These are phyloP conservation scores for Kwoniella shivajii DNA, from an alignment of 1,284 basidiomycete genomes.

Conservation along the genomic window DNA sequence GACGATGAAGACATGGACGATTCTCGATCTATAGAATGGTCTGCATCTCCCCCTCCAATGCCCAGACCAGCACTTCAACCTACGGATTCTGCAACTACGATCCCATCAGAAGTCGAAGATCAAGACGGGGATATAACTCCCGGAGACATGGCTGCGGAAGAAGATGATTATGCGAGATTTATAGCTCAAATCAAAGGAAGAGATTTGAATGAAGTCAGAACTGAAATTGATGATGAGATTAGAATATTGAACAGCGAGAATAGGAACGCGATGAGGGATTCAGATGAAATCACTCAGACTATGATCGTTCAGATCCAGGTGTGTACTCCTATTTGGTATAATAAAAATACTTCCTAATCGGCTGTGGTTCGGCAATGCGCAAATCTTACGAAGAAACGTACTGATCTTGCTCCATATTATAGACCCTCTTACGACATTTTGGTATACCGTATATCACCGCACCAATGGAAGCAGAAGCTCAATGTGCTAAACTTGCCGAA, in stretches of 20 bases:
- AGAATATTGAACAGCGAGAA: conserved; percentile 75
- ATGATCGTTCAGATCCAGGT: conserved; percentile 97
- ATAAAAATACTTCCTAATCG: background rate
- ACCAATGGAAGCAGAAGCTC: conserved; percentile 99
- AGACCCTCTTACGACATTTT: conserved; percentile 86
- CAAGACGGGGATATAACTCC: conserved; percentile 63
- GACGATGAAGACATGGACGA: conserved; percentile 34
- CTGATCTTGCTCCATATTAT: conserved; percentile 3
- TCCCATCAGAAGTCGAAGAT: conserved; percentile 34
- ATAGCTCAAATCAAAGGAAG: conserved; percentile 84
- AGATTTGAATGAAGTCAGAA: conserved; percentile 74
- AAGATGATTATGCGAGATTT: conserved; percentile 88
- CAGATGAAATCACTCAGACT: conserved; percentile 91
- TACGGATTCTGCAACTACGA: conserved; percentile 23
- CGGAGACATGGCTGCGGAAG: conserved; percentile 71
- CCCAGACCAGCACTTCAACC: conserved; percentile 26
- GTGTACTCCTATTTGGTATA: conserved; percentile 20
- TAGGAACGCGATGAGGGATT: conserved; percentile 86
- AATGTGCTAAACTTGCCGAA: conserved; percentile 88
- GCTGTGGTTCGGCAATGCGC: background rate
- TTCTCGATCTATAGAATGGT: conserved; percentile 47
- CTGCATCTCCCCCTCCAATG: conserved; percentile 47
- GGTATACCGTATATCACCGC: conserved; percentile 98
- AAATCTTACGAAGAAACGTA: background rate
- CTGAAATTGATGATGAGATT: conserved; percentile 93